phyloP scores from a whole-genome alignment of 1,284 basidiomycete genomes.

The Cryptococcus depauperatus region DNA sequence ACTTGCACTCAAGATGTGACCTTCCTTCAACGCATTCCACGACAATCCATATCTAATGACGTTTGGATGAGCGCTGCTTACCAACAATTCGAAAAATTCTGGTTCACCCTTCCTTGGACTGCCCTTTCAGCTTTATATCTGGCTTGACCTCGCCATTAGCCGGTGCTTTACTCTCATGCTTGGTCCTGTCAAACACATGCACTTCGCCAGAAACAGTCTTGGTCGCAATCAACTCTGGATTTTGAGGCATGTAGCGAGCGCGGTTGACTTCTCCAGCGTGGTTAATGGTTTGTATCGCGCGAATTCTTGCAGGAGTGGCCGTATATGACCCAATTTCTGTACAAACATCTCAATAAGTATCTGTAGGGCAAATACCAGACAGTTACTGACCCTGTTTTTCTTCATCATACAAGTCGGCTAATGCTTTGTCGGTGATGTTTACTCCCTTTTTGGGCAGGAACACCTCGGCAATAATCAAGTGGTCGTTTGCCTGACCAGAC shows the following conservation, averaged over 20 bases:
- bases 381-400: constrained; percentile 60
- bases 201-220: constrained; percentile 87
- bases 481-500: constrained; percentile 87
- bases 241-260: constrained; percentile 98
- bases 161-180: constrained; percentile 88
- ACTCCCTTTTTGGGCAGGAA: constrained; percentile 70
- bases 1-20: constrained; percentile 83
- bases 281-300: constrained; percentile 89
- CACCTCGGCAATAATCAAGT: constrained; percentile 91
- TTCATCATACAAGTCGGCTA: constrained; percentile 77
- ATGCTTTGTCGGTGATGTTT: constrained; percentile 55
- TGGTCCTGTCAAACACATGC: constrained; percentile 90
- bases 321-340: constrained; percentile 81
- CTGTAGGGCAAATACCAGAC: neutral
- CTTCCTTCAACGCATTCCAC: constrained; percentile 77
- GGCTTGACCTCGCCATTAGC: constrained; percentile 75
- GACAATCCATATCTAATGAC: constrained; percentile 71
- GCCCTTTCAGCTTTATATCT: constrained; percentile 82
- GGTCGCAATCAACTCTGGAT: constrained; percentile 92
- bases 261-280: constrained; percentile 95
- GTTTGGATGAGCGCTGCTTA: constrained; percentile 6
- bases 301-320: constrained; percentile 68
- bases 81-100: neutral
- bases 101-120: constrained; percentile 78
- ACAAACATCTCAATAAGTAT: neutral